phyloP scores from a whole-genome alignment of 768 basidiomycete genomes.

The Macrocybe gigantea region DNA sequence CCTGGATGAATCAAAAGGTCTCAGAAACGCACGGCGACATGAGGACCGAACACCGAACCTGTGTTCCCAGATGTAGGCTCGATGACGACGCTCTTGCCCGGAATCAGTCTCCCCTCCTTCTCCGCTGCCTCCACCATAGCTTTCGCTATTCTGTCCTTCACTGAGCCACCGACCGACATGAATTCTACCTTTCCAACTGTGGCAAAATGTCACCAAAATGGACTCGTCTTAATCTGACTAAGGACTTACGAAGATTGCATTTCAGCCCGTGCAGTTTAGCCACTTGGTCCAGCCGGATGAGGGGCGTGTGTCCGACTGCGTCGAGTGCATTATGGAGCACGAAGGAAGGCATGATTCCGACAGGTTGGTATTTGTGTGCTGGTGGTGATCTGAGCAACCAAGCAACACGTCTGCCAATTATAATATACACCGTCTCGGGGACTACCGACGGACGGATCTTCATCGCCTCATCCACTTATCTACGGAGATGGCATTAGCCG shows the following conservation, averaged over 20 bases:
- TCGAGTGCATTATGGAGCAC: slow-evolving; percentile 78
- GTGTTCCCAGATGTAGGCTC: slow-evolving; percentile 96
- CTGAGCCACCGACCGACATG: slow-evolving; percentile 85
- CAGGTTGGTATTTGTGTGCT: slow-evolving; percentile 2
- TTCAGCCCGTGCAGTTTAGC: slow-evolving; percentile 68
- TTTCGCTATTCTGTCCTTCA: slow-evolving; percentile 95
- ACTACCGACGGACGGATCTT: slow-evolving; percentile 14
- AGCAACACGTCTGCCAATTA: slow-evolving; percentile 3
- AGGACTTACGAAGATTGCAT: slow-evolving; percentile 80
- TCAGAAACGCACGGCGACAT: neutral
- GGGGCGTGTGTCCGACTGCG: slow-evolving; percentile 87
- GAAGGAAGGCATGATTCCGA: slow-evolving; percentile 26
- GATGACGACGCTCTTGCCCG: slow-evolving; percentile 87
- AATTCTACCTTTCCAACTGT: slow-evolving; percentile 89
- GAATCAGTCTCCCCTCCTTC: slow-evolving; percentile 74
- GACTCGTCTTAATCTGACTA: neutral
- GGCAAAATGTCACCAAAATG: neutral
- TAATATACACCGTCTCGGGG: slow-evolving; percentile 6
- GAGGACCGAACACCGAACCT: slow-evolving; percentile 38
- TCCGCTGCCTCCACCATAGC: slow-evolving; percentile 97
- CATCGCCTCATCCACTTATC: neutral
- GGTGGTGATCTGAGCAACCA: slow-evolving; percentile 2
- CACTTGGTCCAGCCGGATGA: slow-evolving; percentile 80
- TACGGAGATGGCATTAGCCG: neutral
- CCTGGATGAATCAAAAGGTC: slow-evolving; percentile 36